Evolutionary conservation across 768 basidiomycete species (phyloP).

Genomic region (Lactarius hengduanensis): DNA sequence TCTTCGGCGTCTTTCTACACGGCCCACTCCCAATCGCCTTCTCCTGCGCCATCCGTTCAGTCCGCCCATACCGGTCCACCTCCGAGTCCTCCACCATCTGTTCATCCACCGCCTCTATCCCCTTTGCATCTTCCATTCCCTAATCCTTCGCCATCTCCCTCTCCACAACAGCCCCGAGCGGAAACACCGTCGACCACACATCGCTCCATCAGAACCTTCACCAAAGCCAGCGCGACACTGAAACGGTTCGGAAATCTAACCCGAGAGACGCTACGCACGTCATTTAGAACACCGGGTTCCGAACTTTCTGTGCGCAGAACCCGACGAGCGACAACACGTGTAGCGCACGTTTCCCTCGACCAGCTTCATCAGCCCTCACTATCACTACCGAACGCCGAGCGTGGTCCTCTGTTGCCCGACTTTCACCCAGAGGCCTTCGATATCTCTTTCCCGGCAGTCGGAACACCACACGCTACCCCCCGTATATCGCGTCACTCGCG

Average conservation of each 20-base stretch:
- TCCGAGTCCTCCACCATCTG: conserved; percentile 6
- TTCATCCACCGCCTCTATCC: conserved; percentile 13
- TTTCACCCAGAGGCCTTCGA: conserved; percentile 27
- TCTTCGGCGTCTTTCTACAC: conserved; percentile 30
- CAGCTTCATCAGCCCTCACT: conserved; percentile 14
- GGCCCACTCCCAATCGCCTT: conserved; percentile 26
- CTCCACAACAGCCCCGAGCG: conserved; percentile 15
- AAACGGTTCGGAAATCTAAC: conserved; percentile 27
- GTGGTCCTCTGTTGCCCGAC: conserved; percentile 20
- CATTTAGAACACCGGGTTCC: conserved; percentile 26
- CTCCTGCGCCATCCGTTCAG: conserved; percentile 6
- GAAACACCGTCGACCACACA: conserved; percentile 22
- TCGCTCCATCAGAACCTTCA: conserved; percentile 25
- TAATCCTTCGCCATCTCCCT: conserved; percentile 1
- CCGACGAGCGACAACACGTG: conserved; percentile 23
- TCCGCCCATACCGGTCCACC: conserved; percentile 5
- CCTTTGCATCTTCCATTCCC: conserved; percentile 22
- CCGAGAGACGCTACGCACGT: conserved; percentile 27
- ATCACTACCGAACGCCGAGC: conserved; percentile 8
- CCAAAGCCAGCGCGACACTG: conserved; percentile 25
- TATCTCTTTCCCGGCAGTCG: conserved; percentile 25
- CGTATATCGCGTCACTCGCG: conserved; percentile 19
- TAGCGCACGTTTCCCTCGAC: conserved; percentile 24
- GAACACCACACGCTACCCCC: conserved; percentile 19
- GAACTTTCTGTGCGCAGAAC: conserved; percentile 16